Evolutionary conservation across 768 basidiomycete species (phyloP).

Genomic region (Mycena maculata): DNA sequence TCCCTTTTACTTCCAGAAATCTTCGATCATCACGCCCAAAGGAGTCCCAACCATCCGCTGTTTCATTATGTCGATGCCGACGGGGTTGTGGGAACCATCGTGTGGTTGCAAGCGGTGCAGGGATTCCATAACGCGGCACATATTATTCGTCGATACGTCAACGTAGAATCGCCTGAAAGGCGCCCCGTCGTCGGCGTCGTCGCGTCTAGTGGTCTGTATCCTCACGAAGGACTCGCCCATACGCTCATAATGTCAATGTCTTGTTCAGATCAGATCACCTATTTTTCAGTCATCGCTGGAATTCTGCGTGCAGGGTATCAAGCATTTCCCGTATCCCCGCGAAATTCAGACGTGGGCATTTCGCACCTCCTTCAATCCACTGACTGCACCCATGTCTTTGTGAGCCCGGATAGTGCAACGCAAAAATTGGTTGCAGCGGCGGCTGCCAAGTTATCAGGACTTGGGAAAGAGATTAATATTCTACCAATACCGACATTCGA

Average conservation of each 20-base stretch:
- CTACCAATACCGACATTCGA: slow-evolving; percentile 28
- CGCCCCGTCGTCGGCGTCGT: slow-evolving; percentile 42
- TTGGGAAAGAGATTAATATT: slow-evolving; percentile 4
- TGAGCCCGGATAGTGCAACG: slow-evolving; percentile 38
- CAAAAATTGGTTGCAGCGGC: slow-evolving; percentile 32
- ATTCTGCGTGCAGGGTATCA: slow-evolving; percentile 39
- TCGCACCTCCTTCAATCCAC: slow-evolving; percentile 46
- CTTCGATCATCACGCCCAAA: slow-evolving; percentile 38
- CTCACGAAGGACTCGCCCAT: not conserved
- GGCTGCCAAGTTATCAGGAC: not conserved
- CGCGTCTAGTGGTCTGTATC: slow-evolving; percentile 35
- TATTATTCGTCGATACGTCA: slow-evolving; percentile 12
- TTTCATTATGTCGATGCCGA: slow-evolving; percentile 38
- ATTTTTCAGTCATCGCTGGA: slow-evolving; percentile 38
- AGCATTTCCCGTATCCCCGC: slow-evolving; percentile 41
- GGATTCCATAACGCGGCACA: slow-evolving; percentile 38
- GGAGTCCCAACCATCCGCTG: slow-evolving; percentile 40
- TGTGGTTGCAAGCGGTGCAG: slow-evolving; percentile 39
- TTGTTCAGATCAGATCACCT: slow-evolving; percentile 50
- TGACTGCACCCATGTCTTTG: slow-evolving; percentile 37
- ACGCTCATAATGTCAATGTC: too few species aligned
- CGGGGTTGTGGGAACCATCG: slow-evolving; percentile 29
- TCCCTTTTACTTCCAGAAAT: slow-evolving; percentile 40
- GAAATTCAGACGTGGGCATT: slow-evolving; percentile 43
- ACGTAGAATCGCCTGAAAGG: not conserved